Evolutionary conservation across 2,329 filamentous ascomycete species (phyloP).

Genomic region (Xylaria sp.): DNA sequence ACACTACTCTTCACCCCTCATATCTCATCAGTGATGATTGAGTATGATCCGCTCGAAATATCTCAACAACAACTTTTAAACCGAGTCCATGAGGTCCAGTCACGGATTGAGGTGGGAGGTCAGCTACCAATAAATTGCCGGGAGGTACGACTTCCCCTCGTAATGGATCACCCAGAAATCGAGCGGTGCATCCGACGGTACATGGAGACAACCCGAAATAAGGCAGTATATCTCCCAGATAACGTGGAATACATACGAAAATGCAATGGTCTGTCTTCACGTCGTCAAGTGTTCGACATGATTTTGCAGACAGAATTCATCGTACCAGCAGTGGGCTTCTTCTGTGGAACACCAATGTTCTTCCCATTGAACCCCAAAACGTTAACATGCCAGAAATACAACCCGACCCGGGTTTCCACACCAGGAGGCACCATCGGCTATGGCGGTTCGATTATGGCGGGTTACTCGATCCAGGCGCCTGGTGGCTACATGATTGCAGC

Average conservation of each 20-base stretch:
- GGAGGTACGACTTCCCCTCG: constrained; percentile 52
- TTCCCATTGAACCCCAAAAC: constrained; percentile 46
- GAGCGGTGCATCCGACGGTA: constrained; percentile 68
- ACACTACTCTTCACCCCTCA: constrained; percentile 14
- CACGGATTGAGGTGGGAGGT: background rate
- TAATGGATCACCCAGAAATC: constrained; percentile 54
- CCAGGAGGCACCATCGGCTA: constrained; percentile 53
- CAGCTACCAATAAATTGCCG: constrained; percentile 46
- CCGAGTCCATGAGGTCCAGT: background rate
- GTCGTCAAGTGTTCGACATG: constrained; percentile 49
- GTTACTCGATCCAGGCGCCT: constrained; percentile 54
- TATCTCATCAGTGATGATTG: constrained; percentile 24
- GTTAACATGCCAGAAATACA: constrained; percentile 50
- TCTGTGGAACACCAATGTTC: constrained; percentile 53
- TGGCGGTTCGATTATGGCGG: constrained; percentile 52
- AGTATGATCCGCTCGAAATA: constrained; percentile 26
- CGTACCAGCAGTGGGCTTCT: constrained; percentile 51
- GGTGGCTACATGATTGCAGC: constrained; percentile 56
- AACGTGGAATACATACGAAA: constrained; percentile 66
- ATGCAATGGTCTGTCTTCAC: constrained; percentile 52
- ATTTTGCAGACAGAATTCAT: constrained; percentile 51
- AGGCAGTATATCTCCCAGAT: constrained; percentile 71
- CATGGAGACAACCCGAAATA: constrained; percentile 68
- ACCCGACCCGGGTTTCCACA: constrained; percentile 51
- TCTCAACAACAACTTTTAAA: constrained; percentile 10